Conservation (phyloP, 352 stramenopile species). For the Phytophthora pseudosyringae region DNA sequence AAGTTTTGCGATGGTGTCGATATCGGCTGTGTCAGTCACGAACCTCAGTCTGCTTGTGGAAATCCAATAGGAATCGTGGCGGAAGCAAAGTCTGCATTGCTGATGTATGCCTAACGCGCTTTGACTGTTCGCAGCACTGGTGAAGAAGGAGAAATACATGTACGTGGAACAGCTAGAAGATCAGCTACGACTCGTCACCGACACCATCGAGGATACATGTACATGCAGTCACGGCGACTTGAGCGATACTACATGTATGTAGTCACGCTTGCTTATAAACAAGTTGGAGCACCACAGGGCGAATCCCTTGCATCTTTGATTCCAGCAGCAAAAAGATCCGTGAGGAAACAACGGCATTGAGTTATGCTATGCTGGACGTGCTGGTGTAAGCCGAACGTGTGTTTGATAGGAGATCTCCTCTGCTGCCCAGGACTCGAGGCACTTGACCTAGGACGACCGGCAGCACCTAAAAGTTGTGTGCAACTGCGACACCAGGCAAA, state of each 20-base stretch:
- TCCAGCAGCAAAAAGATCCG: constrained; percentile 36
- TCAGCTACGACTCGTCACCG: constrained; percentile 22
- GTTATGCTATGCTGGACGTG: not conserved
- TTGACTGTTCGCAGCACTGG: constrained; percentile 22
- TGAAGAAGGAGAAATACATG: constrained; percentile 43
- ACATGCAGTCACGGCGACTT: not conserved
- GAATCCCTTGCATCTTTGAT: constrained; percentile 36
- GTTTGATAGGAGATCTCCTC: constrained; percentile 35
- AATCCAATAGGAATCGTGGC: constrained; percentile 17
- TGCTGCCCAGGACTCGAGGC: constrained; percentile 32
- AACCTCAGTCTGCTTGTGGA: constrained; percentile 29
- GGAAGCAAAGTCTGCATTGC: not conserved
- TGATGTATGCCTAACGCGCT: not conserved
- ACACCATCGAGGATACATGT: not conserved
- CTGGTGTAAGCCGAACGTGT: not conserved
- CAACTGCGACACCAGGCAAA: constrained; percentile 36
- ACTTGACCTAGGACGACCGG: constrained; percentile 38
- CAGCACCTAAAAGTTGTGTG: constrained; percentile 36
- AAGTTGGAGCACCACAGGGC: constrained; percentile 28
- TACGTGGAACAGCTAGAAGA: constrained; percentile 33
- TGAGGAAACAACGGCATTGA: constrained; percentile 11
- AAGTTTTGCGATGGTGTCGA: constrained; percentile 14
- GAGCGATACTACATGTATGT: not conserved
- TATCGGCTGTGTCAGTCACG: not conserved
- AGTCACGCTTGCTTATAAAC: not conserved